phyloP scores from a whole-genome alignment of 129 eudicot species.

The Mikania micrantha region DNA sequence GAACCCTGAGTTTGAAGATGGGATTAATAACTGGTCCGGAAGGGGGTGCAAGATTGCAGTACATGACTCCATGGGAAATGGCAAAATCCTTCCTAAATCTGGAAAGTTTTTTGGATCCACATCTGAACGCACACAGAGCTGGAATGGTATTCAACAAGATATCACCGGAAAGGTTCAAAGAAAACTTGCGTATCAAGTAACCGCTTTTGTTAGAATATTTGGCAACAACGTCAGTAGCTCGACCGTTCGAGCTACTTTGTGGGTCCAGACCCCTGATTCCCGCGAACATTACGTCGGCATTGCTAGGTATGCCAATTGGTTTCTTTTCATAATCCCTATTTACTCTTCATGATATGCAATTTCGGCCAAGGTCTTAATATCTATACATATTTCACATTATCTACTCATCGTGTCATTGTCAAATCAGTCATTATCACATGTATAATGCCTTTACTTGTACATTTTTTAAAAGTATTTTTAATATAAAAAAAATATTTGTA shows the following conservation, averaged over 20 bases:
- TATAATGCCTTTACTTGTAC: too few species aligned
- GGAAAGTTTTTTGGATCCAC: slow-evolving; percentile 84
- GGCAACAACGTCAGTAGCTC: slow-evolving; percentile 61
- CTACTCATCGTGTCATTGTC: too few species aligned
- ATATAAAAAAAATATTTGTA: too few species aligned
- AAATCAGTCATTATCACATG: too few species aligned
- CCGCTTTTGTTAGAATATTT: slow-evolving; percentile 59
- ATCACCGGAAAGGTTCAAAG: slow-evolving; percentile 64
- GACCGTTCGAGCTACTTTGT: slow-evolving; percentile 55
- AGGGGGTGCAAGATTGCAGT: slow-evolving; percentile 70
- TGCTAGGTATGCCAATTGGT: slow-evolving; percentile 69
- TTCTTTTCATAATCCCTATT: slow-evolving; percentile 3
- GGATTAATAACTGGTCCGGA: slow-evolving; percentile 77
- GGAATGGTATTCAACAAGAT: slow-evolving; percentile 97
- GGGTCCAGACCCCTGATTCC: slow-evolving; percentile 67
- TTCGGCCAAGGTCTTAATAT: too few species aligned
- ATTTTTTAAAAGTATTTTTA: too few species aligned
- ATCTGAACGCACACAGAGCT: slow-evolving; percentile 63
- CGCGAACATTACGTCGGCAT: slow-evolving; percentile 81
- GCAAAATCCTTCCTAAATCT: slow-evolving; percentile 53
- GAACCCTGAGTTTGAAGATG: slow-evolving; percentile 75
- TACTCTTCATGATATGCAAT: not conserved
- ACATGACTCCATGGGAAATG: slow-evolving; percentile 62
- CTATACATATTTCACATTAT: too few species aligned
- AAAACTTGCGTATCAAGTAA: slow-evolving; percentile 62